These are phyloP conservation scores for Trametes sanguinea DNA, from an alignment of 768 basidiomycete genomes.

Conservation along the genomic window DNA sequence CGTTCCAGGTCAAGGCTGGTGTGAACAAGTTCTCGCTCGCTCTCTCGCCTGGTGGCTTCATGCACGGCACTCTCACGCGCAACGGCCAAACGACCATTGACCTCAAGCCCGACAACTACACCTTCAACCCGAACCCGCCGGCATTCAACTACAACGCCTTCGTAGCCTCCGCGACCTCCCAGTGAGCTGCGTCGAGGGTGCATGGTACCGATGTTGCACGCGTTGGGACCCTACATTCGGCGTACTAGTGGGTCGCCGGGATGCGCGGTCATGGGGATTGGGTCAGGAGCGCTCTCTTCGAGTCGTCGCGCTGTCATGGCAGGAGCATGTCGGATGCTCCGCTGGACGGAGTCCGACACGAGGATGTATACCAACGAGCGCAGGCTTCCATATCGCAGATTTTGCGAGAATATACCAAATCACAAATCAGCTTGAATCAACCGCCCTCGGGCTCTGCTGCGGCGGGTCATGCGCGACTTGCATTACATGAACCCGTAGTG, in stretches of 20 bases:
- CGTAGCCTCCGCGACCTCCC: constrained; percentile 39
- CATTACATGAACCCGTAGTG: background rate
- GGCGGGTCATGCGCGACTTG: too few relatives aligned
- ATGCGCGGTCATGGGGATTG: too few relatives aligned
- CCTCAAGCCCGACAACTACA: constrained; percentile 48
- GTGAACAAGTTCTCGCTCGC: constrained; percentile 63
- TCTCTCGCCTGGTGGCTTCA: constrained; percentile 52
- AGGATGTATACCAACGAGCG: background rate
- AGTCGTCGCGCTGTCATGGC: background rate
- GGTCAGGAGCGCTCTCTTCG: background rate
- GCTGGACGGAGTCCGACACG: constrained; percentile 10
- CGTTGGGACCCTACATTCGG: too few relatives aligned
- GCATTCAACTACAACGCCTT: constrained; percentile 68
- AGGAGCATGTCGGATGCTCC: constrained; percentile 10
- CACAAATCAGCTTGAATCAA: too few relatives aligned
- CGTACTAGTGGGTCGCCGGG: too few relatives aligned
- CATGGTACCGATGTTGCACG: too few relatives aligned
- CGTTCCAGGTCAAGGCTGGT: constrained; percentile 46
- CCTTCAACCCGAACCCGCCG: constrained; percentile 33
- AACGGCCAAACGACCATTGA: constrained; percentile 52
- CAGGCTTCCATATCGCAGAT: too few relatives aligned
- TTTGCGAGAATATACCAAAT: too few relatives aligned
- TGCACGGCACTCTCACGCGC: constrained; percentile 57
- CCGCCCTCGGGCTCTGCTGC: too few relatives aligned
- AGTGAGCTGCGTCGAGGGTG: background rate